Base-by-base conservation (phyloP, 2,329 filamentous ascomycete genomes). In the Myriosclerotinia scirpicola region DNA sequence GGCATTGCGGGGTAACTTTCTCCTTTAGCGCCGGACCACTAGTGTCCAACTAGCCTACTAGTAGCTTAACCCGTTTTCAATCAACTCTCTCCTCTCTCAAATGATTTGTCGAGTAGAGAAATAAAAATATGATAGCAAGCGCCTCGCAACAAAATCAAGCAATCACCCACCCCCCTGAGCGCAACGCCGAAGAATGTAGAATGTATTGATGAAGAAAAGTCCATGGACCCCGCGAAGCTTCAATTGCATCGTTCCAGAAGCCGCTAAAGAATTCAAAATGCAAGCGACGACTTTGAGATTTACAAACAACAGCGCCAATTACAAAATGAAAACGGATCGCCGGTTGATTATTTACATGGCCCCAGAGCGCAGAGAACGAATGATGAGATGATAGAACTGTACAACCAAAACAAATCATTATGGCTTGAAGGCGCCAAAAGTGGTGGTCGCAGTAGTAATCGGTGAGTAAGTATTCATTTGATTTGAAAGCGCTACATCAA, bases 101-200 rank as follows among this genome's bases (percentile, higher is more conserved):
- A 61, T 61, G 58, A 50, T 61, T 61, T 61, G 58, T 61, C 44
- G 20, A 60, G 34, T 40, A 50, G 44, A 38, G 38, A 50, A 22
- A n/a, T 22, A 59, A 36, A 17, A 15, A 60, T 36, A 9, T 15
- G 14, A 7, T 52, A 52, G n/a, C 34, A 61, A 61, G 58, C 44
- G 58, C 58, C 34, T 22, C 44, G 9, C 48, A 50, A 40, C 46
- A 38, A 38, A 61, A 52, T 61, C 12, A 61, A 20, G 7, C 58
- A 26, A 20, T 38, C n/a, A 38, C 15, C 22, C 15, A 30, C 15
- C 15, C 22, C 15, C 44, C 15, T 12, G 30, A 50, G 58, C 58
- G 44, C 58, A 26, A 40, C 58, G 44, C 58, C 46, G 8, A 36
- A 38, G 38, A 40, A 22, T 26, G 11, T 8, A 38, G 38, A 40